Base-by-base conservation (phyloP, 441 rosid species). In the Eutrema salsugineum region DNA sequence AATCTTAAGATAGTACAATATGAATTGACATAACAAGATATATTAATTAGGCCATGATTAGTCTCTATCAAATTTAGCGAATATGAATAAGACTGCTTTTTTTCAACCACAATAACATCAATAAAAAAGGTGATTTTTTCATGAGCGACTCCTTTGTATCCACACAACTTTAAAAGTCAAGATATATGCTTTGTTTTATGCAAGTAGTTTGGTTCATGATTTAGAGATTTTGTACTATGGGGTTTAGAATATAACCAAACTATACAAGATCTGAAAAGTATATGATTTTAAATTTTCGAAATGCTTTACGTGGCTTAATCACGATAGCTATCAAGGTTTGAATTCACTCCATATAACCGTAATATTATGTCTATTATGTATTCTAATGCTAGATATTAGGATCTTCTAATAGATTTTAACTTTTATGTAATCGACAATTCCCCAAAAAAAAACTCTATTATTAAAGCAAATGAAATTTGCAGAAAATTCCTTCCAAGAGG, bases 61-160 rank as follows among this genome's bases (percentile, higher is more conserved):
- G 78, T 74, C 68, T 59, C 68, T 16, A 14, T 74, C 78, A 44
- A n/a, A 51, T 27, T 67, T 35, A 32, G 27, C 19, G 40, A 59
- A 33, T 32, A 15, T 16, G 50, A 57, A 15, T 48, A 16, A 8
- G 55, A n/a, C 11, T 38, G 12, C 0, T 3, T 42, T 55, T 46
- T 24, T 54, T 22, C 6, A 56, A 17, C 58, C 77, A 72, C 42
- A 56, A 54, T 33, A 53, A 51, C 11, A 57, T 35, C 35, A 27
- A 40, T 22, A 30, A 30, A 30, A 33, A 50, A 20, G 2, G 22
- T 19, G 9, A 5, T 27, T 8, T 32, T 39, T 17, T 16, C 8
- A 40, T 27, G 19, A 40, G 62, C 33, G 33, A 30, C 22, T 40
- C 40, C 24, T 39, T 51, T 55, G 62, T 42, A 24, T 71, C 56